These are phyloP conservation scores for Aspergillus arachidicola DNA, from an alignment of 2,329 filamentous ascomycete species.

Conservation along the genomic window DNA sequence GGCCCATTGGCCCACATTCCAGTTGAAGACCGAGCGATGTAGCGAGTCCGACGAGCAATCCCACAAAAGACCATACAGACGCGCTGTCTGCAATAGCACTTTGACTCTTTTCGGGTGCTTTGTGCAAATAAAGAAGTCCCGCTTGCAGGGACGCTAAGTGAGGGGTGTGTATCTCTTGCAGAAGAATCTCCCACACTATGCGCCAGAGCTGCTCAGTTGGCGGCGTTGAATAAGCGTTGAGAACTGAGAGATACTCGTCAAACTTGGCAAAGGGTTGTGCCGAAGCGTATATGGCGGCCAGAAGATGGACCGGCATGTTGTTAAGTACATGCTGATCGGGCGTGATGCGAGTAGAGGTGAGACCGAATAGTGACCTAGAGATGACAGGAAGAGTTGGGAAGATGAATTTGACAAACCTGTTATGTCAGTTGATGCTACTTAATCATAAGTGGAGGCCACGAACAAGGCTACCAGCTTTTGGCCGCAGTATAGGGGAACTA, in stretches of 20 bases:
- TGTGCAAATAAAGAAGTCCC: conserved; percentile 28
- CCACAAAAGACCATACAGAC: conserved; percentile 34
- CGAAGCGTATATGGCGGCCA: conserved; percentile 31
- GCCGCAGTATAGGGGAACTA: conserved; percentile 15
- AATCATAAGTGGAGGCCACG: background rate
- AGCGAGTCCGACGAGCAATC: conserved; percentile 28
- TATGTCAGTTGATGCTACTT: background rate
- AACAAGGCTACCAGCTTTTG: conserved; percentile 19
- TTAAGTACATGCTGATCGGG: conserved; percentile 13
- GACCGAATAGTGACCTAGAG: conserved; percentile 24
- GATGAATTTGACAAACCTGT: conserved; percentile 24
- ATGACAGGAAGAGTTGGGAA: conserved; percentile 27
- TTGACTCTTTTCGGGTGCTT: conserved; percentile 12
- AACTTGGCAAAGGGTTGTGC: conserved; percentile 27
- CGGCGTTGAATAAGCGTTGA: conserved; percentile 19
- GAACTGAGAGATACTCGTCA: conserved; percentile 23
- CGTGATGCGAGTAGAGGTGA: background rate
- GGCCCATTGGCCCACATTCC: conserved; percentile 32
- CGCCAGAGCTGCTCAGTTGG: conserved; percentile 24
- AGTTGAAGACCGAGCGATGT: conserved; percentile 33
- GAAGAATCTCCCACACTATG: conserved; percentile 21
- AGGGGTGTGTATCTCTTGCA: conserved; percentile 28
- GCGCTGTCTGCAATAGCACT: conserved; percentile 29
- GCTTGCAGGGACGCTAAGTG: conserved; percentile 28
- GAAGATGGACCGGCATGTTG: conserved; percentile 22